Base-by-base conservation (phyloP, 1,139 yeast species). In the Yamadazyma triangularis region DNA sequence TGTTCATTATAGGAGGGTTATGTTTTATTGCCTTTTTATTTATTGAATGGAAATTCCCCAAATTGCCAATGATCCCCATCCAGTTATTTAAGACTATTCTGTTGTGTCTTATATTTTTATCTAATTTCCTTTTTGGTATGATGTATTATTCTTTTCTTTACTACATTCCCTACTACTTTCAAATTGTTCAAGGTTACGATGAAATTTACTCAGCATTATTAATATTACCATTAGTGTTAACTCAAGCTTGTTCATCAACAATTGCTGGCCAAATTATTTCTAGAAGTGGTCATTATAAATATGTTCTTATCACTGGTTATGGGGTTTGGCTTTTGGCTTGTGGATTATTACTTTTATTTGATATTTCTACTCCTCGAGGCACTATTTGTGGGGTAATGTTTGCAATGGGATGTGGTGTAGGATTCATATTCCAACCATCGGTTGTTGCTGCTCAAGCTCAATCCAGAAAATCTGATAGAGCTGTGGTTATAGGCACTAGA, bases 381-480 rank as follows among this genome's bases (percentile, higher is more conserved):
- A 51, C 53, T 0, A 48, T 58, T 24, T 58, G 59, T 3, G 54
- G 63, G 12, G 53, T 64, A 1, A 41, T 71, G 33, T 36, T 70
- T 8, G 28, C 70, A 6, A 60, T 64, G 53, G 81, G 81, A 4
- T 35, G 56, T 4, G 80, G 80, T 1, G 51, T 53, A 11, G 61
- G 59, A 1, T 48, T 40, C 25, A 47, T 54, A 3, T 56, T 56
- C 42, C 60, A 56, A 30, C 61, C 60, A 6, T 66, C 77, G 0
- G 59, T 75, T 60, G 68, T 74, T 7, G 79, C 79, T 1, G 67
- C 66, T 2, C 77, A 72, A 47, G 77, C 80, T 1, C 74, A 73
- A 33, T 63, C 76, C 8, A 56, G 48, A 24, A 64, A 63, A 30
- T 57, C 70, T 2, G 79, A 75, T 38, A 51, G 81, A 27, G 79